Evolutionary conservation across 495 filamentous ascomycete species (phyloP).

Genomic region (Echria macrotheca): DNA sequence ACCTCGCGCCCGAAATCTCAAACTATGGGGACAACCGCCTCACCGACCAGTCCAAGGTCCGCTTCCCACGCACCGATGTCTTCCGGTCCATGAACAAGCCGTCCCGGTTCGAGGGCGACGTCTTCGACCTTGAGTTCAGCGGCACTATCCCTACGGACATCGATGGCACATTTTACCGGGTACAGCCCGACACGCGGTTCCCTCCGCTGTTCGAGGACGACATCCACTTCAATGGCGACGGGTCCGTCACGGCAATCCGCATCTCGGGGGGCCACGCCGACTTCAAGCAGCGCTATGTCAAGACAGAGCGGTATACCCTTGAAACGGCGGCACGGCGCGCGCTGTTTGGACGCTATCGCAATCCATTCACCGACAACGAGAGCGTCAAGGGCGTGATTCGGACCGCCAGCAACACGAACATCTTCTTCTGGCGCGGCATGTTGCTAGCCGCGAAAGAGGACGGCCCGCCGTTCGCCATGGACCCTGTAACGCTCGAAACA

Average conservation of each 20-base stretch:
- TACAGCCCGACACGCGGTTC: slow-evolving; percentile 47
- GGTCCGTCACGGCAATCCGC: slow-evolving; percentile 47
- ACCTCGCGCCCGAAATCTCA: neutral
- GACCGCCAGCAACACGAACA: slow-evolving; percentile 51
- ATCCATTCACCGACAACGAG: slow-evolving; percentile 50
- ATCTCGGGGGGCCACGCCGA: slow-evolving; percentile 45
- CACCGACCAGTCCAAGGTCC: too few relatives aligned
- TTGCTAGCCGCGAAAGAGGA: slow-evolving; percentile 53
- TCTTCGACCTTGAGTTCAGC: slow-evolving; percentile 44
- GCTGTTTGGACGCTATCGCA: slow-evolving; percentile 50
- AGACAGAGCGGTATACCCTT: slow-evolving; percentile 42
- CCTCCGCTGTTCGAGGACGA: slow-evolving; percentile 52
- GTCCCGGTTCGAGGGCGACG: slow-evolving; percentile 42
- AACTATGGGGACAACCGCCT: slow-evolving; percentile 31
- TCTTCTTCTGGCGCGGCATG: slow-evolving; percentile 47
- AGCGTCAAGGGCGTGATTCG: slow-evolving; percentile 43
- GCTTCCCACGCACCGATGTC: slow-evolving; percentile 41
- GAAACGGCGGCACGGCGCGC: slow-evolving; percentile 37
- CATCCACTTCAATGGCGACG: slow-evolving; percentile 44
- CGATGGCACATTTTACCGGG: slow-evolving; percentile 50
- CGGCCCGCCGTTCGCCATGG: slow-evolving; percentile 50
- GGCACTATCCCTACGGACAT: slow-evolving; percentile 46
- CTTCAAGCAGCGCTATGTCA: slow-evolving; percentile 50
- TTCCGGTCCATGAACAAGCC: slow-evolving; percentile 47
- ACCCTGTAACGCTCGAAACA: slow-evolving; percentile 51